These are phyloP conservation scores for Micromonas pusilla DNA, from an alignment of 139 green algal genomes.

Conservation along the genomic window DNA sequence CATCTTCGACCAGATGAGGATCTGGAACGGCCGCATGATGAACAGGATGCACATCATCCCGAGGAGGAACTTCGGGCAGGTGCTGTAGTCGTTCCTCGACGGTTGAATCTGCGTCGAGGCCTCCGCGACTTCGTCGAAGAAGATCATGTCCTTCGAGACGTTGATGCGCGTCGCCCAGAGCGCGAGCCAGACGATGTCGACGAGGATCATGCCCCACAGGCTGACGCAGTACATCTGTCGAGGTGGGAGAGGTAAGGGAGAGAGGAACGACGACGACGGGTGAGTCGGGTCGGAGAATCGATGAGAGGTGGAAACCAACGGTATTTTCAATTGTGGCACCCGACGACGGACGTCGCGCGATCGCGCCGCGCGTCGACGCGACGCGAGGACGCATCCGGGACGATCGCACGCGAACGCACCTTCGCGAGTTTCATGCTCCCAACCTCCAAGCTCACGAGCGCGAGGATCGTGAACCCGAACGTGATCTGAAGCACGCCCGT, in stretches of 20 bases:
- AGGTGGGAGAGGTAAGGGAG: too few species aligned
- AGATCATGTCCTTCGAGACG: neutral
- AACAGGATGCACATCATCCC: constrained; percentile 4
- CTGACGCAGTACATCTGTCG: neutral
- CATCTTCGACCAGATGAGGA: constrained; percentile 21
- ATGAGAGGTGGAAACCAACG: too few species aligned
- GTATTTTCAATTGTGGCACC: too few species aligned
- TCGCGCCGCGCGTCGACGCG: too few species aligned
- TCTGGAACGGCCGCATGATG: neutral
- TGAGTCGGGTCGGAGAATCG: too few species aligned
- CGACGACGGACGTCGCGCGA: too few species aligned
- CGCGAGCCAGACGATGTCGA: neutral
- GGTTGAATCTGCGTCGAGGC: too few species aligned
- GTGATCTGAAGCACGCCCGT: neutral
- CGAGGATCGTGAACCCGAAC: neutral
- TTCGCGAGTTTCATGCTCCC: neutral
- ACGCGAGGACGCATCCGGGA: too few species aligned
- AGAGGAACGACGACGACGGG: too few species aligned
- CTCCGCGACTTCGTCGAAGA: too few species aligned
- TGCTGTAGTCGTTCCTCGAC: neutral
- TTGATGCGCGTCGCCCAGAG: neutral
- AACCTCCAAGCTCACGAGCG: neutral
- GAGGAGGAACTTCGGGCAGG: neutral
- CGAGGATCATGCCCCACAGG: neutral
- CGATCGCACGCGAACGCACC: too few species aligned